Conservation (phyloP, 345 rosid genomes). For the Citrus inodora region DNA sequence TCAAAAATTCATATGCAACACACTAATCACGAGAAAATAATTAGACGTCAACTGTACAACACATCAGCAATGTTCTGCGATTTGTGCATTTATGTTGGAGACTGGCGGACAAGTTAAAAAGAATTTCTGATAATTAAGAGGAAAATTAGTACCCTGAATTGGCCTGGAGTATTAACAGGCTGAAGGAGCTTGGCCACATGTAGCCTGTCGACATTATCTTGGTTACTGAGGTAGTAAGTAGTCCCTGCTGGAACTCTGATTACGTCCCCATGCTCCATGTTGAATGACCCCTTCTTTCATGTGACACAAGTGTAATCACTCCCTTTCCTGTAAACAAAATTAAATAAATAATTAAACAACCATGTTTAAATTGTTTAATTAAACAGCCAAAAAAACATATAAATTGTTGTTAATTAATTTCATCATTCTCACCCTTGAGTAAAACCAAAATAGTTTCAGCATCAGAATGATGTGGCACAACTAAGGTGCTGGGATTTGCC, state of each 20-base stretch:
- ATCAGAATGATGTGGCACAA: constrained; percentile 43
- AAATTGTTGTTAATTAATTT: no score
- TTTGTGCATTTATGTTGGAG: no score
- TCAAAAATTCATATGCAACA: not conserved
- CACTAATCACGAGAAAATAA: not conserved
- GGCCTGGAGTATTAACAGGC: constrained; percentile 36
- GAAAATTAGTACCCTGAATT: constrained; percentile 22
- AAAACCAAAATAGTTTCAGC: constrained; percentile 33
- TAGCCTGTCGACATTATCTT: constrained; percentile 25
- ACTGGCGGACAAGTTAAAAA: no score
- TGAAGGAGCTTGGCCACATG: constrained; percentile 24
- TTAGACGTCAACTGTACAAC: no score
- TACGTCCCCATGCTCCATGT: constrained; percentile 38
- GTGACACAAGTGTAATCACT: constrained; percentile 22
- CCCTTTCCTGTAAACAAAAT: constrained; percentile 28
- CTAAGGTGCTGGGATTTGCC: constrained; percentile 40
- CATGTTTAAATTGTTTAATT: not conserved
- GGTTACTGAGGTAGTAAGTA: constrained; percentile 30
- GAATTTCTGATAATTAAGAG: not conserved
- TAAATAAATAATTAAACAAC: not conserved
- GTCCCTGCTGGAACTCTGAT: constrained; percentile 34
- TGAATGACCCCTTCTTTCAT: constrained; percentile 28
- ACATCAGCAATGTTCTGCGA: no score
- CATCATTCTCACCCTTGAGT: constrained; percentile 26
- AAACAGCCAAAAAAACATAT: no score